phyloP scores from a whole-genome alignment of 345 rosid genomes.

The Alliaria petiolata region DNA sequence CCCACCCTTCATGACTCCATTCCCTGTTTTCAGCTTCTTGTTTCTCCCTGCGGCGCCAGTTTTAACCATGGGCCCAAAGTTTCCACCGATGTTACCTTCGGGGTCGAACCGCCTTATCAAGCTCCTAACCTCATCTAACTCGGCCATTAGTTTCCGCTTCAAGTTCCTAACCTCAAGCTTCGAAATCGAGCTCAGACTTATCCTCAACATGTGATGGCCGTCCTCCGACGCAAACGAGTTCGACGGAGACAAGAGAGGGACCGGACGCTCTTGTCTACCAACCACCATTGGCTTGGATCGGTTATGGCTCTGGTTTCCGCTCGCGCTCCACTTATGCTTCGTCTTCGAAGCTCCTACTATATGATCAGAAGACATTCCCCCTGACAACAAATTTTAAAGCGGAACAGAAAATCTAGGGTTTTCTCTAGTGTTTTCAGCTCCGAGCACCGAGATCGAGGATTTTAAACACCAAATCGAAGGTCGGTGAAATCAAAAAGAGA shows the following conservation, averaged over 20 bases:
- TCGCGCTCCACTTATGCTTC: constrained; percentile 21
- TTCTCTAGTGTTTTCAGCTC: neutral
- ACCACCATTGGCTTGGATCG: constrained; percentile 26
- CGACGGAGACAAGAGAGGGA: constrained; percentile 13
- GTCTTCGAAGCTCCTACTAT: constrained; percentile 24
- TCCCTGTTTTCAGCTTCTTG: constrained; percentile 28
- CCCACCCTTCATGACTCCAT: constrained; percentile 15
- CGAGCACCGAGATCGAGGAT: neutral
- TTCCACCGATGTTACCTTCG: neutral
- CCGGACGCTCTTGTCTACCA: neutral
- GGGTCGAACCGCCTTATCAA: constrained; percentile 26
- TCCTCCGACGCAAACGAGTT: constrained; percentile 24
- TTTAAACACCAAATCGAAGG: neutral
- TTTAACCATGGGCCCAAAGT: neutral
- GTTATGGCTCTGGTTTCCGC: constrained; percentile 1
- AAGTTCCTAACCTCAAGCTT: constrained; percentile 23
- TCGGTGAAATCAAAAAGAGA: neutral
- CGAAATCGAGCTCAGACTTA: constrained; percentile 25
- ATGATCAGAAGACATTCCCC: constrained; percentile 26
- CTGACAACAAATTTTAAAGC: neutral
- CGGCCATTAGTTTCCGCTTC: constrained; percentile 26
- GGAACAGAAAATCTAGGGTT: neutral
- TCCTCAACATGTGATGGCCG: constrained; percentile 20
- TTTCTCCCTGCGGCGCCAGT: constrained; percentile 14
- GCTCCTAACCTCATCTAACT: constrained; percentile 29